Base-by-base conservation (phyloP, 441 rosid genomes). In the Euphorbia celastroides region DNA sequence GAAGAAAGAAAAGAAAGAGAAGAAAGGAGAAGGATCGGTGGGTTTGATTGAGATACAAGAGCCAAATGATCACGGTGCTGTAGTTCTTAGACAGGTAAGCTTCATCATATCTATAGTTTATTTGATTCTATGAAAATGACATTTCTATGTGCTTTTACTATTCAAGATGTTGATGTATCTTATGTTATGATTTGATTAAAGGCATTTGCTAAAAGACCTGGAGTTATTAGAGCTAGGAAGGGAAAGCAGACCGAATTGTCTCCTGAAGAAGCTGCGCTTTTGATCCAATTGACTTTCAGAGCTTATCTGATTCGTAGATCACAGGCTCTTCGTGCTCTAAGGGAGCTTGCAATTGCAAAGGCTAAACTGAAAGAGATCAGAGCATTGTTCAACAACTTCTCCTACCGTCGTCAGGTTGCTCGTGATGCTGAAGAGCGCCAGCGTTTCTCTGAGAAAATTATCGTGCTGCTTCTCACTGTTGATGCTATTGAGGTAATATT, bases 401-500 rank as follows among this genome's bases (percentile, higher is more conserved):
- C 90, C 32, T 92, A 88, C 73, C 89, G 98, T 22, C 84, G 84
- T 26, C 80, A 79, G 46, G 69, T 94, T 30, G 66, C 86, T 60
- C 89, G 78, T 26, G 88, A 88, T 69, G 88, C 91, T 10, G 99
- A 76, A 83, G 98, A 94, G 78, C 83, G 84, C 28, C 94, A 89
- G 71, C 86, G 84, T 68, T 88, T 94, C 64, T 76, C 87, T 5
- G 96, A 92, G 62, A 88, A 73, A 77, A 87, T 92, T 42, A 94
- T 94, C 64, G 97, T 94, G 19, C 82, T 92, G 73, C 97, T 94
- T 25, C 98, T 92, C 32, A 88, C 98, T 0, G 93, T 88, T 70
- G 99, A 89, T 75, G 90, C 93, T 80, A 87, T 89, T 71, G 97
- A 94, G 98, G 99, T 94, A 88, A 71, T 52, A 7, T 27, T 20